Base-by-base conservation (phyloP, 129 eudicot genomes). In the Ambrosia trifida region DNA sequence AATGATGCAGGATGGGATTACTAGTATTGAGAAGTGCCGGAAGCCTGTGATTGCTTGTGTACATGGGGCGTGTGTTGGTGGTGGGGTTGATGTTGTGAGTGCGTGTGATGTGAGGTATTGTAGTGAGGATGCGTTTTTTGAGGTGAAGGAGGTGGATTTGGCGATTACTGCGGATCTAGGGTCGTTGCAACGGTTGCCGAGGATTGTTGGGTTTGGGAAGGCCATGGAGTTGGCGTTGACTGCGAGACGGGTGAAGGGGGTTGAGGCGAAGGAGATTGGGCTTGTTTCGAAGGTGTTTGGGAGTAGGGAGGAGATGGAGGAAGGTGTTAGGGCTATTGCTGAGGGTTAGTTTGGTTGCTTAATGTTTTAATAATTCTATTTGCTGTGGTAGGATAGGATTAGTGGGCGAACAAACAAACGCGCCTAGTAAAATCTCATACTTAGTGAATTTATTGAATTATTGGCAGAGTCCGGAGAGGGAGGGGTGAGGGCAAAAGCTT, bases 131-230 rank as follows among this genome's bases (percentile, higher is more conserved):
- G 95, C 93, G 6, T 78, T 80, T 17, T 94, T 94, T 46, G 70
- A 86, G 4, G 98, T 94, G 28, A 94, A 89, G 83, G 98, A 94
- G 70, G 98, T 94, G 47, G 96, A 94, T 73, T 54, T 94, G 80
- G 98, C 81, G 3, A 82, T 89, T 64, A 78, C 88, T 20, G 96
- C 98, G n/a, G 98, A 94, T 82, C 80, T 94, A 2, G 98, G 98
- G 53, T 67, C 98, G 33, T 78, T 94, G 0, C 98, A 94, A 84
- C 76, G 98, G 87, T 72, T 94, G 45, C 98, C 98, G 10, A 67
- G 46, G 13, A 85, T 94, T 16, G 93, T 94, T 1, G 98, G 98
- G 49, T 87, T 54, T 62, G 98, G 90, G 5, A 87, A 82, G 28
- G 98, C 98, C 0, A 84, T 87, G 92, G 96, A 94, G 69, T 51